phyloP scores from a whole-genome alignment of 2,329 filamentous ascomycete genomes.

The Pseudopyricularia cyperi region DNA sequence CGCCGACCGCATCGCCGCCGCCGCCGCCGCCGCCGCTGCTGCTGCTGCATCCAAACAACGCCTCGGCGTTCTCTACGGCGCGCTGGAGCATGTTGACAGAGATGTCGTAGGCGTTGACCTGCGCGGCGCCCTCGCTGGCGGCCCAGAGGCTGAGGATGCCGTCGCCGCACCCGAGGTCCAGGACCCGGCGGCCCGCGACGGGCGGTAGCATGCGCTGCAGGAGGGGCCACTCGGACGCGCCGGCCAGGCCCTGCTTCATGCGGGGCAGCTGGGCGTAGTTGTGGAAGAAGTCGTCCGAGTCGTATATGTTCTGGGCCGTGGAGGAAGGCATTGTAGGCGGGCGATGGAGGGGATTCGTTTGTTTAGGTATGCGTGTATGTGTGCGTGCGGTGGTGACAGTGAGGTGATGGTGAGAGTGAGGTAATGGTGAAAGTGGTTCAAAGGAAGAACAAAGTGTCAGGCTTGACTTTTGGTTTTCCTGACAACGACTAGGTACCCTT shows the following conservation, averaged over 20 bases:
- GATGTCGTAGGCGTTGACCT: constrained; percentile 24
- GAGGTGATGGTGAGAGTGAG: no score
- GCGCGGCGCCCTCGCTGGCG: constrained; percentile 19
- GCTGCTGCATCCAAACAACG: background rate
- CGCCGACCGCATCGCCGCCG: background rate
- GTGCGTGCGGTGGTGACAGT: no score
- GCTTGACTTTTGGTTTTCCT: no score
- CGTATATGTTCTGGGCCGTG: constrained; percentile 10
- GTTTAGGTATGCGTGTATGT: no score
- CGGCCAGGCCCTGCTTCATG: constrained; percentile 13
- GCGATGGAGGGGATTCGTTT: background rate
- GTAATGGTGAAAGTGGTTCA: no score
- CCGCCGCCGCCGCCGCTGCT: no score
- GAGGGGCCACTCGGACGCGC: constrained; percentile 29
- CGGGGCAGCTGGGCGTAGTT: constrained; percentile 2
- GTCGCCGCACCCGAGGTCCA: constrained; percentile 33
- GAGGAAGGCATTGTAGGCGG: background rate
- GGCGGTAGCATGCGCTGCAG: constrained; percentile 24
- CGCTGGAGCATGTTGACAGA: constrained; percentile 16
- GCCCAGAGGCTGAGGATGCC: constrained; percentile 33
- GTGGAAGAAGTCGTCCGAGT: constrained; percentile 4
- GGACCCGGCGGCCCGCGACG: constrained; percentile 16
- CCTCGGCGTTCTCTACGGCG: background rate
- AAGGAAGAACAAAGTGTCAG: no score
- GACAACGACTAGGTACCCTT: no score